These are phyloP conservation scores for Globisporangium abappressorium DNA, from an alignment of 352 stramenopile species.

Conservation along the genomic window DNA sequence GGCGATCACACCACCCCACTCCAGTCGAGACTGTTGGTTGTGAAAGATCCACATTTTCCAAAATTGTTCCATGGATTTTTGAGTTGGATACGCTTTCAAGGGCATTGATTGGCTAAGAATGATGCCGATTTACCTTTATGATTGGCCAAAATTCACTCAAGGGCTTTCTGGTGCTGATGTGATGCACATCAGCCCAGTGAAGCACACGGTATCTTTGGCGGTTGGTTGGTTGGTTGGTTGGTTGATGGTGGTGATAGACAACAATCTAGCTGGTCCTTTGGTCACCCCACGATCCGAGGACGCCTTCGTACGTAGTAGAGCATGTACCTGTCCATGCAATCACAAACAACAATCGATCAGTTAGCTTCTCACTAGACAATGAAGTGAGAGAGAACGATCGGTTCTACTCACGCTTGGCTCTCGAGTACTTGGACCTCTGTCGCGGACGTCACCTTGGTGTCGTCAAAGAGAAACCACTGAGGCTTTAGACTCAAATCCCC, in stretches of 20 bases:
- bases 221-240: no score
- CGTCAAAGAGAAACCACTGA: slow-evolving; percentile 66
- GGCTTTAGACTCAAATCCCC: slow-evolving; percentile 6
- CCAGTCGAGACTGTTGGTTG: background rate
- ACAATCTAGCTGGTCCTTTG: background rate
- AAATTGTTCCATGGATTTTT: background rate
- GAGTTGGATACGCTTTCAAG: slow-evolving; percentile 2
- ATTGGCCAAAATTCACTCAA: background rate
- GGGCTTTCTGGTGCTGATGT: no score
- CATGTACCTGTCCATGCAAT: slow-evolving; percentile 20
- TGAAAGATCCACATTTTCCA: background rate
- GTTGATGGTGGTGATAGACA: no score
- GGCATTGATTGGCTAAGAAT: background rate
- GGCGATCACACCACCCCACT: background rate
- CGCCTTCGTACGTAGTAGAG: slow-evolving; percentile 23
- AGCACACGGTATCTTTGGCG: background rate
- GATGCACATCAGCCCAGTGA: no score
- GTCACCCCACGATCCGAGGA: slow-evolving; percentile 1
- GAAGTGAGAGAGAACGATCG: background rate
- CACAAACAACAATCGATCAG: background rate
- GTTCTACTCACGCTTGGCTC: slow-evolving; percentile 51
- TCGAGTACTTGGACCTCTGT: slow-evolving; percentile 32
- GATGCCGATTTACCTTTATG: background rate
- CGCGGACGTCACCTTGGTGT: slow-evolving; percentile 41
- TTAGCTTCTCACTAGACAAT: background rate